Percentiles rank a stretch among this genome's conserved stretches.
Evolutionary conservation across 2,329 filamentous ascomycete species (phyloP).

Genomic region (Cytospora chrysosperma): DNA sequence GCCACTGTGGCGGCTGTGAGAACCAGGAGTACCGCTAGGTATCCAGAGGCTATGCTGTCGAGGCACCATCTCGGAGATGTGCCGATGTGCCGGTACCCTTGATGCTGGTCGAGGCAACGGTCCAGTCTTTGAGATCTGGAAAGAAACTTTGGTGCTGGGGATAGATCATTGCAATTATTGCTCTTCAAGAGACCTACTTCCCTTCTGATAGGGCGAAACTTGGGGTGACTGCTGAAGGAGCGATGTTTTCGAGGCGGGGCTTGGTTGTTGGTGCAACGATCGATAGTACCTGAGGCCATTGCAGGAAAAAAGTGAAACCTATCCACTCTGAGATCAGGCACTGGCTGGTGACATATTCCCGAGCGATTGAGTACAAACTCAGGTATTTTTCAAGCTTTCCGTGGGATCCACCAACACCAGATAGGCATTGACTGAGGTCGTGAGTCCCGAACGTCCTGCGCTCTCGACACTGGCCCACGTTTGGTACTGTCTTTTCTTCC

Average conservation of each 20-base stretch:
- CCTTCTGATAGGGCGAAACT: neutral
- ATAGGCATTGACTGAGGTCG: neutral
- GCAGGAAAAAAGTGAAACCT: neutral
- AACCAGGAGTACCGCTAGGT: neutral
- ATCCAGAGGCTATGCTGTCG: neutral
- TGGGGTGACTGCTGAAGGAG: neutral
- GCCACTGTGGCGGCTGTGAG: slow-evolving; percentile 48
- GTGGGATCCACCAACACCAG: too few relatives aligned
- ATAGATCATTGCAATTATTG: slow-evolving; percentile 1
- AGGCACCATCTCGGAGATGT: neutral
- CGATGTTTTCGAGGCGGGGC: neutral
- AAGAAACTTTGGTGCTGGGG: neutral
- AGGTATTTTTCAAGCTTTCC: too few relatives aligned
- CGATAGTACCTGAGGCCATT: neutral
- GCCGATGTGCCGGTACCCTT: neutral
- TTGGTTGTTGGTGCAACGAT: neutral
- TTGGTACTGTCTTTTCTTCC: too few relatives aligned
- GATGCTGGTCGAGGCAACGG: neutral
- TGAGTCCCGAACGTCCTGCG: neutral
- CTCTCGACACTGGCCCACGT: neutral
- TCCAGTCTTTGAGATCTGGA: too few relatives aligned
- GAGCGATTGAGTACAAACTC: too few relatives aligned
- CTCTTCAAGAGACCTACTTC: neutral
- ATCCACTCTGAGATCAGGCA: neutral
- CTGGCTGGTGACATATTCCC: neutral